Conservation (phyloP, 371 early-diverging fungal genomes). For the Mucor lusitanicus region DNA sequence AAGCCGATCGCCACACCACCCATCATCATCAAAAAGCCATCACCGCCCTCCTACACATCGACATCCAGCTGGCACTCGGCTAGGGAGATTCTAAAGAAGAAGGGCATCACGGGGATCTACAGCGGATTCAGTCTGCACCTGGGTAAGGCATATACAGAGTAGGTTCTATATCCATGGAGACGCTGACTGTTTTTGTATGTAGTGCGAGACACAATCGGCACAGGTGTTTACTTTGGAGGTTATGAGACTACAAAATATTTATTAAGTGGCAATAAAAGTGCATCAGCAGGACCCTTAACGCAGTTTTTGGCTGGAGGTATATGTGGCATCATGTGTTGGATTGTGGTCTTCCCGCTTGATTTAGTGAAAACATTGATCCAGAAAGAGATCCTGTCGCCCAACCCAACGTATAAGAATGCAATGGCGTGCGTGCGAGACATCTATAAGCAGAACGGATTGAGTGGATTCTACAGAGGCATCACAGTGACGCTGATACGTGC, state of each 20-base stretch:
- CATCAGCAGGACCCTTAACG: constrained; percentile 62
- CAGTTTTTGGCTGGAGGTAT: constrained; percentile 80
- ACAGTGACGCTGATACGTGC: constrained; percentile 78
- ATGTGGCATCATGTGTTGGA: constrained; percentile 81
- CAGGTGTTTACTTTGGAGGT: constrained; percentile 78
- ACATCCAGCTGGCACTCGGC: constrained; percentile 62
- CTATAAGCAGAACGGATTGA: constrained; percentile 51
- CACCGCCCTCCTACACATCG: constrained; percentile 9
- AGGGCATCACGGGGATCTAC: constrained; percentile 52
- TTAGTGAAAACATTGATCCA: constrained; percentile 78
- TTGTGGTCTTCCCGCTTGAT: constrained; percentile 81
- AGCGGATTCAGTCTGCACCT: constrained; percentile 57
- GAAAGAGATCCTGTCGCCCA: constrained; percentile 63
- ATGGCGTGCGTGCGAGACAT: constrained; percentile 61
- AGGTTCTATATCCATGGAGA: too few relatives aligned
- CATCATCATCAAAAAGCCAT: not conserved
- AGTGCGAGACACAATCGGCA: constrained; percentile 73
- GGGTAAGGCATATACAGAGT: constrained; percentile 20
- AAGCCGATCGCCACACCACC: constrained; percentile 25
- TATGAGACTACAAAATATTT: constrained; percentile 77
- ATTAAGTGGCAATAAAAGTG: constrained; percentile 40
- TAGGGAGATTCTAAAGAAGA: constrained; percentile 56
- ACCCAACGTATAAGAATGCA: constrained; percentile 46
- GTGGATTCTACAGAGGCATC: constrained; percentile 76
- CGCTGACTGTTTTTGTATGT: not conserved